Conservation (phyloP, 2,329 filamentous ascomycete genomes). For the Beauveria bassiana region DNA sequence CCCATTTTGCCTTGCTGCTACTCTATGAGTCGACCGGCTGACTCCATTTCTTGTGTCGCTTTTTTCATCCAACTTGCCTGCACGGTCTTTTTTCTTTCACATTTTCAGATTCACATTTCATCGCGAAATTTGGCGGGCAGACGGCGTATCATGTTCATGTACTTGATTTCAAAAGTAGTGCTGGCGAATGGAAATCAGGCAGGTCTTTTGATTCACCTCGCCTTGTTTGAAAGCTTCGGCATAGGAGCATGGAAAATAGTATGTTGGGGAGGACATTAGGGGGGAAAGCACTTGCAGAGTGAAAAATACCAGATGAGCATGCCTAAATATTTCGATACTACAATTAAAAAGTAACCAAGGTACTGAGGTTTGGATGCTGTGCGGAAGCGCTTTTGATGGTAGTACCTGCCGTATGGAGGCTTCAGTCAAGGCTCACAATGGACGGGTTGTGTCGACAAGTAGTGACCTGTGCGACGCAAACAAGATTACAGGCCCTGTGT, state of each 20-base stretch:
- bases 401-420: not conserved
- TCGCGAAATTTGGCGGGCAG: constrained; percentile 12
- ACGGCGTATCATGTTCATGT: constrained; percentile 10
- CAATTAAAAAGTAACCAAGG: constrained; percentile 2
- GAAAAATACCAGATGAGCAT: constrained; percentile 10
- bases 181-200: constrained; percentile 22
- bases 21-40: not conserved
- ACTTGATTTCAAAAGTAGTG: constrained; percentile 10
- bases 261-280: not conserved
- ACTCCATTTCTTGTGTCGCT: not conserved
- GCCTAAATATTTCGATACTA: constrained; percentile 8
- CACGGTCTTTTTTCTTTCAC: not conserved
- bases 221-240: constrained; percentile 12
- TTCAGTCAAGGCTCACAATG: not conserved
- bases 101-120: constrained; percentile 2
- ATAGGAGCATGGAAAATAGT: not conserved
- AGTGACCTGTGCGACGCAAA: not conserved
- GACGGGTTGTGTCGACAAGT: not conserved
- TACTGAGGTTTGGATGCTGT: not conserved
- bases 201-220: constrained; percentile 25
- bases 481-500: not conserved
- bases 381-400: not conserved
- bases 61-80: constrained; percentile 2
- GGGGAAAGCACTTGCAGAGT: constrained; percentile 3
- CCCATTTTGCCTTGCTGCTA: not conserved